Base-by-base conservation (phyloP, 2,329 filamentous ascomycete genomes). In the Conoideocrella luteorostrata region DNA sequence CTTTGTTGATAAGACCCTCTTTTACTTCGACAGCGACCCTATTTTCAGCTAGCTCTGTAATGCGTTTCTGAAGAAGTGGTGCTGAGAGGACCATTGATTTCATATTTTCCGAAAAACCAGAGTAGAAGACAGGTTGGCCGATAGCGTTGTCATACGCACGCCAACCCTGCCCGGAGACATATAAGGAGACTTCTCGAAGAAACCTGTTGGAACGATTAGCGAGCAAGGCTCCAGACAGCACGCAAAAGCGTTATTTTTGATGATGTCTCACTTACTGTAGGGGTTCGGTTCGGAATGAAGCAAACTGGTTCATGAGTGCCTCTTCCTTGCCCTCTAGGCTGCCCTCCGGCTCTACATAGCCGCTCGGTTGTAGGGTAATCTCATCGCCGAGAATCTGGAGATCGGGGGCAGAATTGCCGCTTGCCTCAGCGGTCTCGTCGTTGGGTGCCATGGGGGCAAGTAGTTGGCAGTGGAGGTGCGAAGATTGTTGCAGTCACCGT, bases 81-180 rank as follows among this genome's bases (percentile, higher is more conserved):
- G 86, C 88, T 13, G 76, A 80, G 54, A 96, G 69, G 22, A 97
- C 84, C 54, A 77, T 74, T 18, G 72, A 71, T 66, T 86, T 95
- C 79, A 98, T 95, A 47, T 88, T 82, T 51, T 96, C 91, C 22
- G 83, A 84, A 67, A 95, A 98, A 21, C 93, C 93, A 0, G 83
- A 69, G 64, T 96, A 98, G 69, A 91, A 97, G 50, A 96, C 84
- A 9, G 89, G 88, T 62, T 95, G 90, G 18, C 93, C 93, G 55
- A 97, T 84, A 50, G 90, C 77, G 49, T 85, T 72, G 59, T 97
- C 88, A 69, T 98, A 98, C 47, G 87, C 88, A 48, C 93, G 86
- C 93, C 93, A 98, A 61, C 90, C 91, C 40, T 86, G 85, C 43
- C 93, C 93, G 11, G 88, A 91, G 50, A 97, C 86, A 66, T 97